A percentile compares a stretch with the other conserved stretches of the same genome.
Evolutionary conservation across 2,329 filamentous ascomycete genomes (phyloP).

Genomic region (Gaeumannomyces sp.): DNA sequence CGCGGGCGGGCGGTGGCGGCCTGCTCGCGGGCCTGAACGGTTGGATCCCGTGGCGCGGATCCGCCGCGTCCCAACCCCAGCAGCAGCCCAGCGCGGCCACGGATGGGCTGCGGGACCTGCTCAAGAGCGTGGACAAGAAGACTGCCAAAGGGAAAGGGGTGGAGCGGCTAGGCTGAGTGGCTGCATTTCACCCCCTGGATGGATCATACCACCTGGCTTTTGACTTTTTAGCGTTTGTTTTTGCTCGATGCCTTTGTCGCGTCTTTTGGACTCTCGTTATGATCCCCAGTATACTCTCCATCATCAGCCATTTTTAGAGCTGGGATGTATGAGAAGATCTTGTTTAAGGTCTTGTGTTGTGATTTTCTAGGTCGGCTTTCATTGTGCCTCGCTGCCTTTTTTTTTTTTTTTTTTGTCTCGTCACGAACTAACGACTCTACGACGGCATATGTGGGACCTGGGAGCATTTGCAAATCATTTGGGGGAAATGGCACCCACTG

Average conservation of each 20-base stretch:
- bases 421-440: not conserved
- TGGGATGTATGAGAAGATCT: not conserved
- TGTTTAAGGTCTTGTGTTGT: not conserved
- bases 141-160: conserved; percentile 21
- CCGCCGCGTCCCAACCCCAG: conserved; percentile 13
- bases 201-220: no score
- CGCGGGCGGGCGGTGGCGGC: not conserved
- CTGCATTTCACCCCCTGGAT: not conserved
- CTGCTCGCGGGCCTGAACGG: conserved; percentile 34
- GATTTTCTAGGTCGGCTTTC: not conserved
- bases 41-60: conserved; percentile 40
- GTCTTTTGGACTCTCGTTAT: not conserved
- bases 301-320: not conserved
- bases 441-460: not conserved
- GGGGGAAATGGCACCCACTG: no score
- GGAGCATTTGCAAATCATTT: not conserved
- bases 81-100: conserved; percentile 41
- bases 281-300: not conserved
- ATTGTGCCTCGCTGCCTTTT: not conserved
- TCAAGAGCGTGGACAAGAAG: conserved; percentile 31
- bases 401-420: not conserved
- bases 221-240: not conserved
- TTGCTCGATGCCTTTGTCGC: not conserved
- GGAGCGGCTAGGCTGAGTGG: conserved; percentile 10
- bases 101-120: conserved; percentile 47